Percentiles rank a stretch among this genome's conserved stretches.
phyloP scores from a whole-genome alignment of 2,329 filamentous ascomycete genomes.

The Aspergillus fumigatus region DNA sequence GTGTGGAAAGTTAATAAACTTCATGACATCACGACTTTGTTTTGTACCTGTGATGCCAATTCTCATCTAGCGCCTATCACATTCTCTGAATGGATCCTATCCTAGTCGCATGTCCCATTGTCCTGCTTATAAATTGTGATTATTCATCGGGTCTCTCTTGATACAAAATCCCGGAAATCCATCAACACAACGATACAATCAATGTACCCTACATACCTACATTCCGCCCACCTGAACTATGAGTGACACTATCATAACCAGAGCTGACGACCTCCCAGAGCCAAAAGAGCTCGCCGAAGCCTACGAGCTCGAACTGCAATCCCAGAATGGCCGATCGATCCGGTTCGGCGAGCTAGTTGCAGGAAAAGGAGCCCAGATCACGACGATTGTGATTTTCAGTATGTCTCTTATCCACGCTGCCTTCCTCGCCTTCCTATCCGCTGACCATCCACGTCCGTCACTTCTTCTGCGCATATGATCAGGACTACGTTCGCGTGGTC shows the following conservation, averaged over 20 bases:
- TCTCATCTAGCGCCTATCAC: neutral
- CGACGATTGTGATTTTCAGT: constrained; percentile 20
- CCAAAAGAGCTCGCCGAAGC: constrained; percentile 9
- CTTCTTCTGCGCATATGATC: constrained; percentile 22
- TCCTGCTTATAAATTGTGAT: neutral
- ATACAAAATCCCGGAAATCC: neutral
- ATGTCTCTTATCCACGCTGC: neutral
- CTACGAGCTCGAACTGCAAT: constrained; percentile 19
- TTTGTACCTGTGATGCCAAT: neutral
- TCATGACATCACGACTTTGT: neutral
- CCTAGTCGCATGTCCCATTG: neutral
- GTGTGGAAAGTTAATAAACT: neutral
- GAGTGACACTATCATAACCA: neutral
- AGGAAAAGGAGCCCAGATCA: constrained; percentile 18
- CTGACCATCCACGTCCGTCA: constrained; percentile 13
- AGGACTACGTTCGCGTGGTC: constrained; percentile 18
- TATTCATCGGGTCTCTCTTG: neutral
- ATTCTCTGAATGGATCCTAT: neutral
- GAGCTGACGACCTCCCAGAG: neutral
- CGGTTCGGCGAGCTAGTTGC: constrained; percentile 22
- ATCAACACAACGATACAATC: neutral
- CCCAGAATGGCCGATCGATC: constrained; percentile 10
- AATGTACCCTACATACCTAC: no score
- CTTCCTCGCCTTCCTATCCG: neutral
- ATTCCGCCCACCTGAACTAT: neutral